Percentiles rank a stretch among this genome's conserved stretches.
phyloP scores from a whole-genome alignment of 495 filamentous ascomycete species.

The Podospora tetraspora region DNA sequence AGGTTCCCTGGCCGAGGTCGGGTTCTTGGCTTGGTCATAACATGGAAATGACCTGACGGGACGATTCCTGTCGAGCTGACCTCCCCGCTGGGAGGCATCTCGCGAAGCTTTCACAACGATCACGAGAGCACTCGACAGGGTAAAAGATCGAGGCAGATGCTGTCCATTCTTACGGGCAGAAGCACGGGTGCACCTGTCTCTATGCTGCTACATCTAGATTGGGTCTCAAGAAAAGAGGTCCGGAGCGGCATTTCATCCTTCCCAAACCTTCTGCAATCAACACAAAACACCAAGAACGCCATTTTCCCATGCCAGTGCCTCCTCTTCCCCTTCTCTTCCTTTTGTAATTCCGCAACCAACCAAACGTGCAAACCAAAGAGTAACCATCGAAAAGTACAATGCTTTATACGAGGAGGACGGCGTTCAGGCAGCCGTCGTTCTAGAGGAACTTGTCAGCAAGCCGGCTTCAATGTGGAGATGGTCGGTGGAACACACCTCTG shows the following conservation, averaged over 20 bases:
- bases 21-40: too few species aligned
- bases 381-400: background rate
- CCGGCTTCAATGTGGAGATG: too few species aligned
- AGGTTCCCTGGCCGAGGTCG: too few species aligned
- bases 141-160: background rate
- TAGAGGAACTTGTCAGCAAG: conserved; percentile 9
- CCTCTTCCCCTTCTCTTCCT: background rate
- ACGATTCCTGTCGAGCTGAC: too few species aligned
- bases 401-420: conserved; percentile 36
- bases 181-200: background rate
- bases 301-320: background rate
- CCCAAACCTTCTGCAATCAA: background rate
- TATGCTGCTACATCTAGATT: background rate
- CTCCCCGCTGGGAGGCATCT: too few species aligned
- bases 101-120: too few species aligned
- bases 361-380: conserved; percentile 5
- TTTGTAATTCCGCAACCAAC: background rate
- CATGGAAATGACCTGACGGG: too few species aligned
- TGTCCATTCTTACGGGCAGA: background rate
- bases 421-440: conserved; percentile 44
- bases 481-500: conserved; percentile 43
- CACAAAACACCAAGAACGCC: background rate
- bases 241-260: background rate
- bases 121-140: too few species aligned
- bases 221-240: background rate